These are phyloP conservation scores for Cyberlindnera euphorbiiphila DNA, from an alignment of 805 yeast genomes.

Conservation along the genomic window DNA sequence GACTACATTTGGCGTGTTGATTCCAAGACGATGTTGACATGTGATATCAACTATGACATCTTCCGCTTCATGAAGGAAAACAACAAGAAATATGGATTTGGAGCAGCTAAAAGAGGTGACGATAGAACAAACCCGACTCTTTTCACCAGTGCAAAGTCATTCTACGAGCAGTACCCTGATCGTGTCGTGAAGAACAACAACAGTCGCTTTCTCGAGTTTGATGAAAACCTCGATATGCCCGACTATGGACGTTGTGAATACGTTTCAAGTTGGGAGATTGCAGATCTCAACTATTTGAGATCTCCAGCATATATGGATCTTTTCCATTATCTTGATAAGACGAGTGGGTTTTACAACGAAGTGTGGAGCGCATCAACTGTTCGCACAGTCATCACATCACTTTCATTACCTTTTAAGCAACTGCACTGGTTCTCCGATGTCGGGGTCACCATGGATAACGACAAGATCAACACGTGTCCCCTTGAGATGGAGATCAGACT, in stretches of 20 bases:
- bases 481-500: constrained; percentile 55
- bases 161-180: constrained; percentile 39
- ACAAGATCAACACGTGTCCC: constrained; percentile 65
- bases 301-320: constrained; percentile 47
- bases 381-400: constrained; percentile 64
- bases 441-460: constrained; percentile 65
- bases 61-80: constrained; percentile 53
- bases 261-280: constrained; percentile 73
- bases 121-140: constrained; percentile 52
- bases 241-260: constrained; percentile 49
- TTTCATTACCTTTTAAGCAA: constrained; percentile 48
- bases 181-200: constrained; percentile 37
- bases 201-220: constrained; percentile 54
- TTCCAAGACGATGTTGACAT: constrained; percentile 53
- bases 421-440: constrained; percentile 68
- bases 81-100: constrained; percentile 59
- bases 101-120: constrained; percentile 51
- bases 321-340: constrained; percentile 55
- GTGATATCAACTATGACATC: constrained; percentile 64
- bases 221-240: constrained; percentile 50
- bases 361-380: constrained; percentile 90
- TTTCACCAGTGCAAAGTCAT: constrained; percentile 47
- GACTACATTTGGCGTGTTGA: constrained; percentile 74
- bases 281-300: constrained; percentile 63
- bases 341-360: constrained; percentile 78